Base-by-base conservation (phyloP, 371 early-diverging fungal species). In the Dichotomocladium elegans region DNA sequence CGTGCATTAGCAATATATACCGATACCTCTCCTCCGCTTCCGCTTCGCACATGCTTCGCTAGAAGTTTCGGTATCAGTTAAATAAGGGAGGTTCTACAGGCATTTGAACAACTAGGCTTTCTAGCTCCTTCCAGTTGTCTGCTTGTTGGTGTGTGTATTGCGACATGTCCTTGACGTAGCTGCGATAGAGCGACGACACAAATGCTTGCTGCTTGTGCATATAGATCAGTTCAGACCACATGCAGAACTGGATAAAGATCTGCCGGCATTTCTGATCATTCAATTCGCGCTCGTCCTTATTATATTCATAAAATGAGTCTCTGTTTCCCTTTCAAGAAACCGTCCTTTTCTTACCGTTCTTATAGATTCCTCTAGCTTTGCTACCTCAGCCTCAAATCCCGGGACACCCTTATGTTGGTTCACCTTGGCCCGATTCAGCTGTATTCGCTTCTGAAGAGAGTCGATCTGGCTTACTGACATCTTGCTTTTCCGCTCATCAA, bases 241-340 rank as follows among this genome's bases (percentile, higher is more conserved):
- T 69, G 41, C 74, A 74, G 43, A 55, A 67, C 24, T 55, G 60
- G 26, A 70, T 71, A 51, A 69, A 74, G 14, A 68, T 47, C 11
- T 58, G 64, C 1, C 65, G 64, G 24, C 63, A 53, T 50, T 64
- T 50, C 44, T 75, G 71, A 30, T 55, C 63, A 87, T 92, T 54
- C 87, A 96, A 79, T 89, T 94, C 92, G 61, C 86, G 76, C 78
- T 98, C 68, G 90, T 95, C 91, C 95, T n/a, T 97, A 83, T 88
- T 90, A 46, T 60, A 68, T 37, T 70, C 74, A 4, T 17, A 2
- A 37, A 37, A 15, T 37, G 37, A 12, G 5, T 6, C 9, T 35
- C 11, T 11, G 4, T 15, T n/a, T 37, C 9, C 9, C n/a, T n/a
- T n/a, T n/a, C n/a, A n/a, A n/a, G n/a, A n/a, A n/a, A n/a, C n/a